These are phyloP conservation scores for Thyridium curvatum DNA, from an alignment of 2,329 filamentous ascomycete genomes.

Conservation along the genomic window DNA sequence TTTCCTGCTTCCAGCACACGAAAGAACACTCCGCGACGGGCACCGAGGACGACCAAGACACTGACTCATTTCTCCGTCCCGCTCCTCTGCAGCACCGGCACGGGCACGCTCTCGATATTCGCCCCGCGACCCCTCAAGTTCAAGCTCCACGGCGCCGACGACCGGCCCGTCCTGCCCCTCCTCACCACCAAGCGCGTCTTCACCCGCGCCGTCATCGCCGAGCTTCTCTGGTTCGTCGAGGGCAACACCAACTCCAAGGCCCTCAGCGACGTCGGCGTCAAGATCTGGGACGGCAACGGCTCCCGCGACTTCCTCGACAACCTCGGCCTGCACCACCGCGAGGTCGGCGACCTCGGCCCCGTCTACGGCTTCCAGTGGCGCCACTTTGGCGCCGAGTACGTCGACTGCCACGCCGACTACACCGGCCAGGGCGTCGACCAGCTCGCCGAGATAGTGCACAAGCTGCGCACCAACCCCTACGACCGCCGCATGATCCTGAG, in stretches of 20 bases:
- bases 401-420: slow-evolving; percentile 75
- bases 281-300: slow-evolving; percentile 98
- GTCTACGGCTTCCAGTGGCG: slow-evolving; percentile 99
- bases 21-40: too few relatives aligned
- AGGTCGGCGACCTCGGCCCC: slow-evolving; percentile 83
- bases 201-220: slow-evolving; percentile 78
- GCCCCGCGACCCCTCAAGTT: slow-evolving; percentile 85
- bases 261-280: slow-evolving; percentile 73
- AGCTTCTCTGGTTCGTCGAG: slow-evolving; percentile 92
- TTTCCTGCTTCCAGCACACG: too few relatives aligned
- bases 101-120: slow-evolving; percentile 85
- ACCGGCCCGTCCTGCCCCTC: slow-evolving; percentile 71
- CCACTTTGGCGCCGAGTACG: slow-evolving; percentile 90
- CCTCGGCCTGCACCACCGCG: slow-evolving; percentile 74
- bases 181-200: slow-evolving; percentile 98
- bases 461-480: slow-evolving; percentile 76
- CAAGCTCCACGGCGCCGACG: slow-evolving; percentile 58
- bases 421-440: slow-evolving; percentile 87
- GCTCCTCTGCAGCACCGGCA: slow-evolving; percentile 71
- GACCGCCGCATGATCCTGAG: slow-evolving; percentile 85
- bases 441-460: slow-evolving; percentile 81
- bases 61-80: neutral
- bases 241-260: slow-evolving; percentile 75
- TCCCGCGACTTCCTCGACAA: slow-evolving; percentile 84
- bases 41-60: too few relatives aligned